Percentiles rank a stretch among this genome's conserved stretches.
Evolutionary conservation across 768 basidiomycete species (phyloP).

Genomic region (Tubosaeta sp.): DNA sequence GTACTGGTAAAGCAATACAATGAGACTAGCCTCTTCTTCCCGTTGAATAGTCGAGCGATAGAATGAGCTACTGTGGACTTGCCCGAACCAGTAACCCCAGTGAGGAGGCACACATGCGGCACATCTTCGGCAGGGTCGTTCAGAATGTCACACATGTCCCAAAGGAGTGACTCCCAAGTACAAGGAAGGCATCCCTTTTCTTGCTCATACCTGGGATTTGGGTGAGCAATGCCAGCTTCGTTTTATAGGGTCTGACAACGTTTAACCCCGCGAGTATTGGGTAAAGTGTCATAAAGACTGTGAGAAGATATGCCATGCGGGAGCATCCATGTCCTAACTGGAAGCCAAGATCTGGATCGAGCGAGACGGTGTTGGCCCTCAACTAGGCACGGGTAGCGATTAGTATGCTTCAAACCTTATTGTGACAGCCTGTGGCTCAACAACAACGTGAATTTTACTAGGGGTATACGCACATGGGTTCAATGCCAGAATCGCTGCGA

Average conservation of each 20-base stretch:
- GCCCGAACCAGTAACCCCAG: too few relatives aligned
- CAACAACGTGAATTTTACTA: neutral
- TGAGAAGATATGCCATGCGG: slow-evolving; percentile 3
- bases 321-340: neutral
- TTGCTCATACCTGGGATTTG: too few relatives aligned
- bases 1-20: too few relatives aligned
- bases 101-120: too few relatives aligned
- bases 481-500: neutral
- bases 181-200: too few relatives aligned
- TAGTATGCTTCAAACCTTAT: neutral
- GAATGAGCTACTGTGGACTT: too few relatives aligned
- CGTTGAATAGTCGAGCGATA: too few relatives aligned
- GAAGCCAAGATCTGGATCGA: slow-evolving; percentile 15
- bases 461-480: neutral
- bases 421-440: neutral
- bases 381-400: slow-evolving; percentile 18
- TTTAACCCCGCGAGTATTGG: slow-evolving; percentile 14
- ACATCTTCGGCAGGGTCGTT: too few relatives aligned
- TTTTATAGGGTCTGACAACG: slow-evolving; percentile 23
- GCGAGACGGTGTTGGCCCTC: slow-evolving; percentile 14
- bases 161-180: too few relatives aligned
- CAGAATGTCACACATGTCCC: too few relatives aligned
- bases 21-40: too few relatives aligned
- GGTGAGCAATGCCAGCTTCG: neutral
- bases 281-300: slow-evolving; percentile 5